Evolutionary conservation across 1,139 yeast species (phyloP), one percentile per base, ranked within the genome.

Genomic region (Debaryomycetaceae sp.): DNA sequence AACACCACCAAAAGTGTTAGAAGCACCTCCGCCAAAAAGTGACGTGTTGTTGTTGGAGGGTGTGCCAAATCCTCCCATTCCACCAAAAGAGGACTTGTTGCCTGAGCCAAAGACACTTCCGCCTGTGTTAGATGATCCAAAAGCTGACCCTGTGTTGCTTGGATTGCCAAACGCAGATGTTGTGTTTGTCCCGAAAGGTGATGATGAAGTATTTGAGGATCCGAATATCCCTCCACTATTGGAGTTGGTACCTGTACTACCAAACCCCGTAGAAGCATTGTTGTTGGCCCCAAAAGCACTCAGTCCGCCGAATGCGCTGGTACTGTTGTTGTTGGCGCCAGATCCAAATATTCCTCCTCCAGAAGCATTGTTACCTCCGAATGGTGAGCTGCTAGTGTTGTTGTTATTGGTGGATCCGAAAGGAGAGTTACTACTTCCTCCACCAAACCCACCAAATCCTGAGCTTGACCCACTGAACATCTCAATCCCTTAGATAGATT

Each of bases 361-460:
- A 3, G 45, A 47, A 41, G 54, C 53, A 43, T 50, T 51, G 34
- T 52, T 33, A 34, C 42, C 42, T 1, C 62, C 62, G 47, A 72
- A 72, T 6, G 76, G 68, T n/a, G 75, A 63, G 24, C 69, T 50
- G 14, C 56, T 41, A 38, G 41, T 42, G 45, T 56, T 61, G 42
- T 50, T 52, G 44, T 50, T 53, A 33, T 56, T 49, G 43, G 55
- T 49, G 13, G 62, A 54, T 30, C 70, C 69, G 53, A 72, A 72
- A 1, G 75, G 70, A 3, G 73, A 63, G 34, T 59, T 62, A 46
- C 58, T 54, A 42, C 60, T 53, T 42, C 63, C 58, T 36, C 65
- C 55, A 17, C 85, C 85, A 62, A 82, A 82, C 30, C 85, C 85
- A 36, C 86, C 86, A 56, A 81, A 81, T 14, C 86, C 86, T 30